Percentiles rank a stretch among this genome's conserved stretches.
These are phyloP conservation scores for Torrubiella hemipterigena DNA, from an alignment of 2,329 filamentous ascomycete species.

Conservation along the genomic window DNA sequence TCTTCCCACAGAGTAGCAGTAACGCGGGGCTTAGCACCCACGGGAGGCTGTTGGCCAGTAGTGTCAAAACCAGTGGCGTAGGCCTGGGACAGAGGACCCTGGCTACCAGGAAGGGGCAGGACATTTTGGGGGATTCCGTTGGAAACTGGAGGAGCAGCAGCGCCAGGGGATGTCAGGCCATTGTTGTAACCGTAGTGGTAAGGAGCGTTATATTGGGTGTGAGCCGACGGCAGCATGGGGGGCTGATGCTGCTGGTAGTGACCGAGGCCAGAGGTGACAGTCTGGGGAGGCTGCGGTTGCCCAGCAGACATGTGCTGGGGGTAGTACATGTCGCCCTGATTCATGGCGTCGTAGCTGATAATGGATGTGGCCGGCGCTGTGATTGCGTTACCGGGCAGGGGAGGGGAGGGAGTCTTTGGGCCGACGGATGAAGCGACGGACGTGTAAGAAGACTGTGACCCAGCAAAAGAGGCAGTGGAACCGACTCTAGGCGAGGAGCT, in stretches of 20 bases:
- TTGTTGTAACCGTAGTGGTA: conserved; percentile 67
- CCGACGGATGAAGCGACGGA: conserved; percentile 46
- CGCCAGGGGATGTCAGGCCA: conserved; percentile 70
- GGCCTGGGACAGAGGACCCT: conserved; percentile 37
- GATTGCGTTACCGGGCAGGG: conserved; percentile 38
- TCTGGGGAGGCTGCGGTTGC: conserved; percentile 62
- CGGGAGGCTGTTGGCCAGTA: conserved; percentile 84
- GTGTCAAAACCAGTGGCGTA: conserved; percentile 56
- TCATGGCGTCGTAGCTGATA: conserved; percentile 50
- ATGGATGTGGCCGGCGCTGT: conserved; percentile 18
- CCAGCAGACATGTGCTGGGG: conserved; percentile 67
- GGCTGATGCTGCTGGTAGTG: conserved; percentile 76
- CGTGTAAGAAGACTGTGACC: conserved; percentile 42
- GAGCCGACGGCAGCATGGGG: conserved; percentile 60
- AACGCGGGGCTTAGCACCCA: conserved; percentile 90
- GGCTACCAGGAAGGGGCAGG: conserved; percentile 55
- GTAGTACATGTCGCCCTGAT: conserved; percentile 83
- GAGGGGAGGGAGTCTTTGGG: conserved; percentile 69
- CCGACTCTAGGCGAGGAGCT: conserved; percentile 65
- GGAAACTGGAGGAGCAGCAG: conserved; percentile 54
- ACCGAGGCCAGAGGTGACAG: conserved; percentile 62
- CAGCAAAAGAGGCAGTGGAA: conserved; percentile 36
- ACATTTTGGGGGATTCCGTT: conserved; percentile 52
- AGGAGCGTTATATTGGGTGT: conserved; percentile 50
- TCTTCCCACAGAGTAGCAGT: conserved; percentile 98